Evolutionary conservation across 2,329 filamentous ascomycete species (phyloP).

Genomic region (Pseudogymnoascus sp.): DNA sequence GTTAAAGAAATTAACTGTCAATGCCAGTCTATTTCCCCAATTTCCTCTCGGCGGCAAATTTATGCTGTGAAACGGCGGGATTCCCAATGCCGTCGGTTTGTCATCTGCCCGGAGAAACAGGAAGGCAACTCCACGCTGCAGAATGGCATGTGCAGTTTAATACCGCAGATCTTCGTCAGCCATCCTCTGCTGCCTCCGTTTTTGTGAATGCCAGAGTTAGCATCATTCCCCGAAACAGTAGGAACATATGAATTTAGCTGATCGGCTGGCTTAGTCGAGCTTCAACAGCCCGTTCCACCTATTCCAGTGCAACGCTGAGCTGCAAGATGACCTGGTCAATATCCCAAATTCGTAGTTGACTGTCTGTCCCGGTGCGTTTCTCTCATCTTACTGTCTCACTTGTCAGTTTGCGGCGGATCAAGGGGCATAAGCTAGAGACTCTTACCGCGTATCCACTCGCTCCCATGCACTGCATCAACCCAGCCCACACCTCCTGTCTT

Average conservation of each 20-base stretch:
- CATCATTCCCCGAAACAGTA: background rate
- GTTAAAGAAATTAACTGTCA: background rate
- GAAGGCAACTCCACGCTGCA: background rate
- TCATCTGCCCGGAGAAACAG: background rate
- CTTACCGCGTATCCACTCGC: background rate
- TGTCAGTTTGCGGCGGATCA: background rate
- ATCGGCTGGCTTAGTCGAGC: background rate
- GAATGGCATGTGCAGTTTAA: background rate
- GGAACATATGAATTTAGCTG: background rate
- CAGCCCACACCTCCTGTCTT: background rate
- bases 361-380: background rate
- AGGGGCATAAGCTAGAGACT: background rate
- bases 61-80: background rate
- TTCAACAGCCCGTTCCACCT: background rate
- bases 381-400: background rate
- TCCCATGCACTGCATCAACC: background rate
- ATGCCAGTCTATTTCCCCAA: background rate
- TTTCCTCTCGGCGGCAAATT: background rate
- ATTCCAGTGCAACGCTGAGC: background rate
- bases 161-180: background rate
- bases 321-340: background rate
- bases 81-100: background rate
- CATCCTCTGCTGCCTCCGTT: background rate
- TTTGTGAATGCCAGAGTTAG: background rate
- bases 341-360: background rate